Conservation (phyloP, 345 rosid genomes). For the Acer yangbiense region DNA sequence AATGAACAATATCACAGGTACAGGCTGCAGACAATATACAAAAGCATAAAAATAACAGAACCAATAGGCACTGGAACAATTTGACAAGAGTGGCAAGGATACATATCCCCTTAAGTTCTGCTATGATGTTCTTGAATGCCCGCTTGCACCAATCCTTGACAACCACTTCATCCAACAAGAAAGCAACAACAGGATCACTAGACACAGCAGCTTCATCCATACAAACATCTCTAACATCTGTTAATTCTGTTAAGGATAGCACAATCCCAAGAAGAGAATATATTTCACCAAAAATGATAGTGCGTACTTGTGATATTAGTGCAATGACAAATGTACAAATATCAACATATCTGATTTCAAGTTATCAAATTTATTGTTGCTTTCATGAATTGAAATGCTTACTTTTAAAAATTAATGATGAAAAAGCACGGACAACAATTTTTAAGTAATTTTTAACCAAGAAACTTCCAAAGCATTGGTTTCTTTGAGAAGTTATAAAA, state of each 20-base stretch:
- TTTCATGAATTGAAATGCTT: background rate
- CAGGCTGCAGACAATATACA: conserved; percentile 20
- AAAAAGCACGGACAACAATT: background rate
- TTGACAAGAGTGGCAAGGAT: conserved; percentile 51
- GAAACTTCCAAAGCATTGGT: background rate
- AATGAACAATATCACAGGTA: background rate
- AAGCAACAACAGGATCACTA: conserved; percentile 88
- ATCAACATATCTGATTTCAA: conserved; percentile 10
- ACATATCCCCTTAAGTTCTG: conserved; percentile 76
- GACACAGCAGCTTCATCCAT: conserved; percentile 99
- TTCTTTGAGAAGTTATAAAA: background rate
- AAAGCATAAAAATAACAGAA: conserved; percentile 3
- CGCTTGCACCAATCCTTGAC: conserved; percentile 98
- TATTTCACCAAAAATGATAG: background rate
- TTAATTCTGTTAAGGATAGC: conserved; percentile 53
- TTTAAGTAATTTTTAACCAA: background rate
- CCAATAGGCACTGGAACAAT: conserved; percentile 4
- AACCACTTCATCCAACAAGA: conserved; percentile 98
- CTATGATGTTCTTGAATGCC: conserved; percentile 56
- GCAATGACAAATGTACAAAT: background rate
- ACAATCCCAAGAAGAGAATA: conserved; percentile 12
- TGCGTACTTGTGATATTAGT: background rate
- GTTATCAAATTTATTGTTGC: background rate
- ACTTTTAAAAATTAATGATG: background rate
- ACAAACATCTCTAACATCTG: conserved; percentile 93